Percentiles rank a stretch among this genome's conserved stretches.
Evolutionary conservation across 2,329 filamentous ascomycete species (phyloP).

Genomic region (Apiospora koreana): DNA sequence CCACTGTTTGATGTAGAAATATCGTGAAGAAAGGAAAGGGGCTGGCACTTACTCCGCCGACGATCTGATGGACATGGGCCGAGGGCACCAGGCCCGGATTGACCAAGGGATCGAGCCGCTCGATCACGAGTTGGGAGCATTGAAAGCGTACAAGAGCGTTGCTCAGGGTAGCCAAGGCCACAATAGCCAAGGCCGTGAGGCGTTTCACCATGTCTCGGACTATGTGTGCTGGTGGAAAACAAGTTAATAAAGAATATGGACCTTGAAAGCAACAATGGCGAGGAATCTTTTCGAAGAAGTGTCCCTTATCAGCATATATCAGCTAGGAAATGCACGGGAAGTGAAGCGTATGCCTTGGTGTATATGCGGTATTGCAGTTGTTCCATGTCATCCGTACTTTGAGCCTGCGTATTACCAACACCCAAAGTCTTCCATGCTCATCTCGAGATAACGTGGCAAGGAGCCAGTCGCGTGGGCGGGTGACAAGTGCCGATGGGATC

Average conservation of each 20-base stretch:
- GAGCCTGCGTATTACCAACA: neutral
- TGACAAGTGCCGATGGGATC: neutral
- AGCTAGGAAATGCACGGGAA: neutral
- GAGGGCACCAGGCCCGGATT: conserved; percentile 31
- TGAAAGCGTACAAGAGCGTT: conserved; percentile 29
- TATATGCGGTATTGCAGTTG: neutral
- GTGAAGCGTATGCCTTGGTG: neutral
- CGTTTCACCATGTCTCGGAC: neutral
- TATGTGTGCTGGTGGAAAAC: neutral
- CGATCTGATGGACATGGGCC: conserved; percentile 34
- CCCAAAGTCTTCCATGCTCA: neutral
- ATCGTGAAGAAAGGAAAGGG: neutral
- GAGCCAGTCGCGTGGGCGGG: neutral
- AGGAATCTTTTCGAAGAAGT: neutral
- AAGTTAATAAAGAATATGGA: neutral
- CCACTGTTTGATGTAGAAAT: too few relatives aligned
- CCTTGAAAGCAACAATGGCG: neutral
- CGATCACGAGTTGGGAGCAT: conserved; percentile 37
- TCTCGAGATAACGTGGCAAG: conserved; percentile 1
- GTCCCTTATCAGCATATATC: neutral
- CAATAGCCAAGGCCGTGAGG: neutral
- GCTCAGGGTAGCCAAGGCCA: neutral
- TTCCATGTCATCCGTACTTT: neutral
- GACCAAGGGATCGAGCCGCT: conserved; percentile 33
- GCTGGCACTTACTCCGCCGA: conserved; percentile 24